Evolutionary conservation across 306 rosid genomes (phyloP).

Genomic region (Canavalia ensiformis): DNA sequence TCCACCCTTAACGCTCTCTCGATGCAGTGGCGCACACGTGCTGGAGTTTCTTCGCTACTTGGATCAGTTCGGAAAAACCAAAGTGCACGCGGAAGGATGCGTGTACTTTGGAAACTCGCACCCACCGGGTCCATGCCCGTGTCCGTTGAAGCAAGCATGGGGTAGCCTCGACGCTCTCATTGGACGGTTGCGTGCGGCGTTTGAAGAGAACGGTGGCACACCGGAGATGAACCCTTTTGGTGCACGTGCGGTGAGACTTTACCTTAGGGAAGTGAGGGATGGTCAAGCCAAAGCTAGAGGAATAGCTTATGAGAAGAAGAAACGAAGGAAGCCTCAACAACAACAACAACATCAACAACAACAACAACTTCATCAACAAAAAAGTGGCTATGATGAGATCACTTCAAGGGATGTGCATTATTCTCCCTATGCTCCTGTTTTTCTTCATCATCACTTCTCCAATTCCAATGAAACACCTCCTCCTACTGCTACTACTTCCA

Average conservation of each 20-base stretch:
- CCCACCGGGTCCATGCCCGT: conserved; percentile 79
- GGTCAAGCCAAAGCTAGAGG: conserved; percentile 80
- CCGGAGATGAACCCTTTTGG: conserved; percentile 68
- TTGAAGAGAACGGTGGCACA: conserved; percentile 77
- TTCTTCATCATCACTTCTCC: conserved; percentile 28
- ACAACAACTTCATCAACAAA: conserved; percentile 11
- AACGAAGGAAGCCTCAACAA: conserved; percentile 48
- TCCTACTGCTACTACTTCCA: neutral
- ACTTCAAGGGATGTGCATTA: neutral
- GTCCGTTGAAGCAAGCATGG: conserved; percentile 66
- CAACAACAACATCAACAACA: conserved; percentile 22
- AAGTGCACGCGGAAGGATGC: conserved; percentile 57
- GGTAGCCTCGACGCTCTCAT: conserved; percentile 58
- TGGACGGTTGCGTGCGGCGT: conserved; percentile 77
- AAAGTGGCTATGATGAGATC: conserved; percentile 21
- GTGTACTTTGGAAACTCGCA: conserved; percentile 73
- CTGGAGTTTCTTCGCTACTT: conserved; percentile 79
- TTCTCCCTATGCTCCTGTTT: conserved; percentile 24
- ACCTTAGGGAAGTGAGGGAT: conserved; percentile 61
- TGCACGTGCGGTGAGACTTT: conserved; percentile 72
- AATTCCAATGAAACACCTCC: conserved; percentile 25
- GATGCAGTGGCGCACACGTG: conserved; percentile 80
- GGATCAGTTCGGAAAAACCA: conserved; percentile 69
- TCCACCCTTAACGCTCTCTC: conserved; percentile 71
- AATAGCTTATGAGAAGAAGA: conserved; percentile 76